Percentiles rank a stretch among this genome's conserved stretches.
Evolutionary conservation across 306 rosid genomes (phyloP).

Genomic region (Rosa lucieae): DNA sequence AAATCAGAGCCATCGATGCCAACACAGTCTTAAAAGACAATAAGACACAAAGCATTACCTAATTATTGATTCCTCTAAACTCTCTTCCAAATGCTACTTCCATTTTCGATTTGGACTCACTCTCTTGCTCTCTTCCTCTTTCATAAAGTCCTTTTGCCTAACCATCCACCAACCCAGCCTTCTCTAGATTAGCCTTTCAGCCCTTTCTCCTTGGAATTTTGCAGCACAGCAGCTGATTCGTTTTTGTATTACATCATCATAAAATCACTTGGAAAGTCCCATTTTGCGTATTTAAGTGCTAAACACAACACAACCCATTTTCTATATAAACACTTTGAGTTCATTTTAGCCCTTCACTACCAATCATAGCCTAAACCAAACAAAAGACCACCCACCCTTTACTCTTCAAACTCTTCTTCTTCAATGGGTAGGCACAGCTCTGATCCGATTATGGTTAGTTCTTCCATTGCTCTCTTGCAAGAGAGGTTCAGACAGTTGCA

Average conservation of each 20-base stretch:
- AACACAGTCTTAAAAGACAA: slow-evolving; percentile 46
- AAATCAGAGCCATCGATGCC: slow-evolving; percentile 21
- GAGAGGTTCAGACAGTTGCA: slow-evolving; percentile 91
- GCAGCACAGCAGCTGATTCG: slow-evolving; percentile 57
- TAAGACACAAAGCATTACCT: slow-evolving; percentile 68
- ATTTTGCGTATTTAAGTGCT: slow-evolving; percentile 16
- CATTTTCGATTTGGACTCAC: slow-evolving; percentile 60
- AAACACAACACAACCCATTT: slow-evolving; percentile 35
- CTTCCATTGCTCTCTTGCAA: slow-evolving; percentile 93
- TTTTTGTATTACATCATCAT: slow-evolving; percentile 46
- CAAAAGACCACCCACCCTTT: slow-evolving; percentile 8
- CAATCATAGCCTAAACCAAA: slow-evolving; percentile 47
- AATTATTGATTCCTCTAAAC: slow-evolving; percentile 69
- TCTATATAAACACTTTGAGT: slow-evolving; percentile 36
- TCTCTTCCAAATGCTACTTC: slow-evolving; percentile 72
- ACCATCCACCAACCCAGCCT: slow-evolving; percentile 54
- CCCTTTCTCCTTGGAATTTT: slow-evolving; percentile 55
- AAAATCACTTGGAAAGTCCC: slow-evolving; percentile 39
- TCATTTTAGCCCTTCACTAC: slow-evolving; percentile 48
- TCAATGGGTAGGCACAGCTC: slow-evolving; percentile 67
- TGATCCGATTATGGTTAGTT: slow-evolving; percentile 55
- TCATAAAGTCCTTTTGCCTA: slow-evolving; percentile 60
- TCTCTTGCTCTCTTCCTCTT: slow-evolving; percentile 41
- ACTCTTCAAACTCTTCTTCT: slow-evolving; percentile 12
- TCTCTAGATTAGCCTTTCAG: slow-evolving; percentile 53